These are phyloP conservation scores for Pseudocercospora eumusae DNA, from an alignment of 2,329 filamentous ascomycete genomes.

Conservation along the genomic window DNA sequence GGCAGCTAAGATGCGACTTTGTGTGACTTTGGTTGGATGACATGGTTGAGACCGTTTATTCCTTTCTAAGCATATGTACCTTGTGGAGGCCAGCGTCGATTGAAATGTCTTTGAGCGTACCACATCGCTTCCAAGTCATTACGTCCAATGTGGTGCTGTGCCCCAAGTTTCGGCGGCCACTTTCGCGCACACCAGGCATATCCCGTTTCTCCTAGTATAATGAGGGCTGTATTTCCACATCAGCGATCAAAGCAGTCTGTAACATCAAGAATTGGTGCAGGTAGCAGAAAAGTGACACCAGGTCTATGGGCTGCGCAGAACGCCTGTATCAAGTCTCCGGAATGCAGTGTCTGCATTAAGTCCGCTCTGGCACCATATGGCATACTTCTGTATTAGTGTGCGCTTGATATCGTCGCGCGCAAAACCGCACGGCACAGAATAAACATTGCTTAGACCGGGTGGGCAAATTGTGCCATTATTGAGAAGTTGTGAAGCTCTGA, in stretches of 20 bases:
- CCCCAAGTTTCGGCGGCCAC: conserved; percentile 1
- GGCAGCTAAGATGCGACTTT: conserved; percentile 34
- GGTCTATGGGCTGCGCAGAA: neutral
- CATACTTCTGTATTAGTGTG: neutral
- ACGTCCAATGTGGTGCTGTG: neutral
- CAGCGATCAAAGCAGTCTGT: neutral
- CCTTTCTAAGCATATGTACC: neutral
- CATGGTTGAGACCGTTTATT: neutral
- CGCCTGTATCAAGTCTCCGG: neutral
- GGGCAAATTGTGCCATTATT: neutral
- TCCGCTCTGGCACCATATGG: neutral
- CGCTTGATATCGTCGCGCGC: too few relatives aligned
- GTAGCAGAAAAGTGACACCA: neutral
- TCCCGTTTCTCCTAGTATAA: neutral
- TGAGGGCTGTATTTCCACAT: neutral
- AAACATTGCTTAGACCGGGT: neutral
- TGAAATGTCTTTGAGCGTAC: too few relatives aligned
- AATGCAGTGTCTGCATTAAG: neutral
- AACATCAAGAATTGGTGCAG: neutral
- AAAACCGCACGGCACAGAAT: neutral
- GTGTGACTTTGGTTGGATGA: conserved; percentile 31
- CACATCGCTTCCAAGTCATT: neutral
- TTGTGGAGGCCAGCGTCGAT: neutral
- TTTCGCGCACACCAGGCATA: neutral
- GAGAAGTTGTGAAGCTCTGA: neutral